phyloP scores from a whole-genome alignment of 2,329 filamentous ascomycete genomes.

The Oidium heveae region DNA sequence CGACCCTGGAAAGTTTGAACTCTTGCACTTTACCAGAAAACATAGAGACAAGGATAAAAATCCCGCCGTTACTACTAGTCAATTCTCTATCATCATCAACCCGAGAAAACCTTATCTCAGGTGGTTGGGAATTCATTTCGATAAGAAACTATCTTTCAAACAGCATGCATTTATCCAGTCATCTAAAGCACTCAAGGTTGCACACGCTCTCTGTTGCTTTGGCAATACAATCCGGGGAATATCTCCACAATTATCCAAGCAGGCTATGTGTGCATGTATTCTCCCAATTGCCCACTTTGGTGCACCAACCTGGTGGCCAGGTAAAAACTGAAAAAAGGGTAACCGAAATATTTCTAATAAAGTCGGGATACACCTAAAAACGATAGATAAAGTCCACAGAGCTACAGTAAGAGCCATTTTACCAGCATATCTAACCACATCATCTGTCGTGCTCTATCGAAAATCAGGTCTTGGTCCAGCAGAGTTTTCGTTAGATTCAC shows the following conservation, averaged over 20 bases:
- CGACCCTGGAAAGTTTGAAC: neutral
- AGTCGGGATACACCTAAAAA: neutral
- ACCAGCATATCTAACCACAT: neutral
- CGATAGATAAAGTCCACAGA: neutral
- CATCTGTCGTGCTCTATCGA: neutral
- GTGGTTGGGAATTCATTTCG: neutral
- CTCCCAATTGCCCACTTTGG: neutral
- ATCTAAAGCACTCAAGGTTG: neutral
- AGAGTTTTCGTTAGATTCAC: neutral
- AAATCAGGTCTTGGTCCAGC: neutral
- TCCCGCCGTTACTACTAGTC: neutral
- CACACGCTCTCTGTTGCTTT: neutral
- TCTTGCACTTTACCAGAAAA: too few species aligned
- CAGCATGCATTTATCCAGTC: neutral
- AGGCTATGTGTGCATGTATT: neutral
- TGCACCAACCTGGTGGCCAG: neutral
- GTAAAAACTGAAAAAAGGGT: neutral
- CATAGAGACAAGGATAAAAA: neutral
- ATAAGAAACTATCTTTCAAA: neutral
- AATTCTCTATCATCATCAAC: neutral
- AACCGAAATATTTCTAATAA: neutral
- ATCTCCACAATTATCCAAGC: neutral
- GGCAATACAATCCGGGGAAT: neutral
- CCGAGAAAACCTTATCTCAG: too few species aligned
- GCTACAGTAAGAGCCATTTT: neutral